These are phyloP conservation scores for Cladochytrium tenue DNA, from an alignment of 371 early-diverging fungal genomes.

Conservation along the genomic window DNA sequence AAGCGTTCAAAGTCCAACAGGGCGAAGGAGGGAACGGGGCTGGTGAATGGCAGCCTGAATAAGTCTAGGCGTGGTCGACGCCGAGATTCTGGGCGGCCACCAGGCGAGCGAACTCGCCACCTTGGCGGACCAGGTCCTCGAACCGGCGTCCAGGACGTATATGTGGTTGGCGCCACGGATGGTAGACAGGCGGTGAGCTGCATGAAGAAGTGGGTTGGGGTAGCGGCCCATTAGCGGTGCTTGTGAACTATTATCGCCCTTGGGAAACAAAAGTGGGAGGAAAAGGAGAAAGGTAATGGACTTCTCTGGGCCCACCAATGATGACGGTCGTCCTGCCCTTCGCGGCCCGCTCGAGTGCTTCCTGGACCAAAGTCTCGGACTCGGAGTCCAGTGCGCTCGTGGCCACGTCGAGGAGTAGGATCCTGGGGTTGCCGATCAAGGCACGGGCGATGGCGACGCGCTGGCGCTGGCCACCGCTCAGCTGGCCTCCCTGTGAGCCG, in stretches of 20 bases:
- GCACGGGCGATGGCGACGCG: conserved; percentile 57
- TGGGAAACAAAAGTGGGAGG: conserved; percentile 33
- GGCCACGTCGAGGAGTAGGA: conserved; percentile 25
- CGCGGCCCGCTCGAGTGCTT: conserved; percentile 24
- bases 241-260: neutral
- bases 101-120: conserved; percentile 37
- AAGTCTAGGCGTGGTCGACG: too few species aligned
- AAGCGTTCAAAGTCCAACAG: too few species aligned
- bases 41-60: too few species aligned
- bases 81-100: conserved; percentile 34
- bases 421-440: conserved; percentile 45
- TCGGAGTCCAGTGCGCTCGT: too few species aligned
- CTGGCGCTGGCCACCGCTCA: conserved; percentile 55
- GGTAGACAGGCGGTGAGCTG: conserved; percentile 67
- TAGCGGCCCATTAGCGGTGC: neutral
- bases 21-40: too few species aligned
- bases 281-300: conserved; percentile 56
- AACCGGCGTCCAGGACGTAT: conserved; percentile 37
- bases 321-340: conserved; percentile 67
- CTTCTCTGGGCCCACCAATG: conserved; percentile 63
- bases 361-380: neutral
- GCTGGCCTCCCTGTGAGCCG: conserved; percentile 41
- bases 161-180: conserved; percentile 45
- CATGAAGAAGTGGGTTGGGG: neutral
- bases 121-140: conserved; percentile 19